Base-by-base conservation (phyloP, 371 early-diverging fungal genomes). In the Mortierella sp. region DNA sequence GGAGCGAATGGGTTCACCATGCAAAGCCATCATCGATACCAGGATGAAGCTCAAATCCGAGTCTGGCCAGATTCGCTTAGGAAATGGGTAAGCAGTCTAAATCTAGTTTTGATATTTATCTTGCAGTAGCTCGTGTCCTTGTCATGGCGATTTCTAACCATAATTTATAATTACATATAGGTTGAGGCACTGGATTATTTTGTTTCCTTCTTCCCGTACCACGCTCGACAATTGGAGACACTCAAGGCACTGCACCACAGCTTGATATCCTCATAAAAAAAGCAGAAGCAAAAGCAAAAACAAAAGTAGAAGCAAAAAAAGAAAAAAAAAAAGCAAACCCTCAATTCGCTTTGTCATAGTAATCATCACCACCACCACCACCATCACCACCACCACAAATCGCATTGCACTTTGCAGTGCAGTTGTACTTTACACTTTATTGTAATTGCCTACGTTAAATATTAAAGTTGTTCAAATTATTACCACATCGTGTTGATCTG, bases 191-290 rank as follows among this genome's bases (percentile, higher is more conserved):
- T 86, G 71, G 78, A 84, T 45, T 81, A 83, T 52, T 85, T 83
- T 66, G 69, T 86, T 57, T 83, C 84, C 5, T 85, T 83, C 76
- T 86, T 86, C 70, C 87, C 87, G 11, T 83, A 84, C 54, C 87
- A 84, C 20, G 60, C 84, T 0, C 68, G 80, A 35, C 73, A 77
- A 52, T 58, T 86, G 6, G 84, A 84, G 62, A 76, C 85, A 4
- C 78, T 86, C 43, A 78, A 72, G 58, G 64, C 64, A 0, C 49
- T 84, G 47, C 84, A 84, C 49, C 78, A 78, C n/a, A 84, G 73
- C n/a, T 64, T 84, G 30, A 75, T 84, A 6, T 68, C 65, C 22
- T 69, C 75, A 22, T 75, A 60, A 61, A 59, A 32, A 54, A 20
- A 54, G n/a, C n/a, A n/a, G n/a, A n/a, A 54, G n/a, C 3, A 12